Conservation (phyloP, 2,329 filamentous ascomycete genomes). For the Fusarium pseudograminearum region DNA sequence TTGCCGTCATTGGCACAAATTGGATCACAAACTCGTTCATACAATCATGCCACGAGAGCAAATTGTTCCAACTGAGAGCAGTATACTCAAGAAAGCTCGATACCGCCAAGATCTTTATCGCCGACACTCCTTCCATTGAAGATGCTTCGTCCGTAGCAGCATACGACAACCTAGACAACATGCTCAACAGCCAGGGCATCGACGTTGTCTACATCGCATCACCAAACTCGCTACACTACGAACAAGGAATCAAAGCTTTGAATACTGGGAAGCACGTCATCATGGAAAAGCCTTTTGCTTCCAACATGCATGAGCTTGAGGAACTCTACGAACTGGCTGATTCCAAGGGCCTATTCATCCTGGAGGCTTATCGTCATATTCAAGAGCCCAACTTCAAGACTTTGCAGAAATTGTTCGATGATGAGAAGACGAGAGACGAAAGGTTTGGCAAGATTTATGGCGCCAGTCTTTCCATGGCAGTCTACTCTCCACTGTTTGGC, state of each 20-base stretch:
- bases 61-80: slow-evolving; percentile 22
- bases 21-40: slow-evolving; percentile 43
- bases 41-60: slow-evolving; percentile 37
- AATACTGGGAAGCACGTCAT: slow-evolving; percentile 31
- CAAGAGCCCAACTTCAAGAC: slow-evolving; percentile 41
- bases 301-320: slow-evolving; percentile 27
- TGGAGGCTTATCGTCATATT: slow-evolving; percentile 38
- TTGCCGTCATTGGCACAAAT: slow-evolving; percentile 39
- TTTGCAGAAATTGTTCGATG: slow-evolving; percentile 27
- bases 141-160: slow-evolving; percentile 4
- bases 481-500: slow-evolving; percentile 20
- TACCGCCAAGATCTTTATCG: slow-evolving; percentile 30
- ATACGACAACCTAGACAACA: slow-evolving; percentile 28
- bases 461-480: slow-evolving; percentile 34
- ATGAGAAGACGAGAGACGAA: slow-evolving; percentile 21
- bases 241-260: slow-evolving; percentile 25
- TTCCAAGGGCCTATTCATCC: slow-evolving; percentile 24
- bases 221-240: slow-evolving; percentile 38
- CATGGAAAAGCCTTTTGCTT: slow-evolving; percentile 40
- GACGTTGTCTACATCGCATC: slow-evolving; percentile 36
- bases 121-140: slow-evolving; percentile 29
- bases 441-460: slow-evolving; percentile 32
- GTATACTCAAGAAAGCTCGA: slow-evolving; percentile 35
- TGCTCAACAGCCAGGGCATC: slow-evolving; percentile 19
- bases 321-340: slow-evolving; percentile 33